Base-by-base conservation (phyloP, 805 yeast species). In the Ascoidea rubescens region DNA sequence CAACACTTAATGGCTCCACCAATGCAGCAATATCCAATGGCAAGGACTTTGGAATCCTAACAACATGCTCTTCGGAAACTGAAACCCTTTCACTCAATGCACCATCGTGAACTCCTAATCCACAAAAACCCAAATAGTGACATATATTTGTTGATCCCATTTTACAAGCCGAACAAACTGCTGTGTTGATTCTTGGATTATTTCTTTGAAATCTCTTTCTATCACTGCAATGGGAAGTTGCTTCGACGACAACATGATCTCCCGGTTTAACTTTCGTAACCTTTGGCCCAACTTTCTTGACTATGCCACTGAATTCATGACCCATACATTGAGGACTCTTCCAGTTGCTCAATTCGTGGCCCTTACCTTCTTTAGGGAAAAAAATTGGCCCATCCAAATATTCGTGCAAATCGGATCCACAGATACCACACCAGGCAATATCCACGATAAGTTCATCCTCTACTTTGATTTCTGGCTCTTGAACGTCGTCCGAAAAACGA, bases 321-420 rank as follows among this genome's bases (percentile, higher is more conserved):
- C 78, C 78, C 49, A 71, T 58, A 56, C 70, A 62, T 52, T 74
- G 64, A 1, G 80, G 80, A 8, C 71, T 59, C 47, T 62, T 60
- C 17, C 65, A 60, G 54, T 67, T 63, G 14, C 66, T 68, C 4
- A 61, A 51, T 50, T 75, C 75, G 32, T 80, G 86, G 54, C 82
- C 81, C 53, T 71, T 73, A 48, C 88, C 89, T 55, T 78, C 79
- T 52, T 78, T 72, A 8, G 14, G 8, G 67, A 80, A 81, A 60
- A 81, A 79, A 52, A 77, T 77, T 7, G 87, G 84, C 0, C 82
- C 83, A 31, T 74, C 78, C 31, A 66, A 57, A 57, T 69, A 79
- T 61, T 82, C 80, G 62, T 83, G 88, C 55, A 82, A 71, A 64
- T 84, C 90, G 28, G 85, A 77, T 16, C 89, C 85, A 59, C 86